Evolutionary conservation across 1,139 yeast species (phyloP).

Genomic region (Saccharomyces hybrid): DNA sequence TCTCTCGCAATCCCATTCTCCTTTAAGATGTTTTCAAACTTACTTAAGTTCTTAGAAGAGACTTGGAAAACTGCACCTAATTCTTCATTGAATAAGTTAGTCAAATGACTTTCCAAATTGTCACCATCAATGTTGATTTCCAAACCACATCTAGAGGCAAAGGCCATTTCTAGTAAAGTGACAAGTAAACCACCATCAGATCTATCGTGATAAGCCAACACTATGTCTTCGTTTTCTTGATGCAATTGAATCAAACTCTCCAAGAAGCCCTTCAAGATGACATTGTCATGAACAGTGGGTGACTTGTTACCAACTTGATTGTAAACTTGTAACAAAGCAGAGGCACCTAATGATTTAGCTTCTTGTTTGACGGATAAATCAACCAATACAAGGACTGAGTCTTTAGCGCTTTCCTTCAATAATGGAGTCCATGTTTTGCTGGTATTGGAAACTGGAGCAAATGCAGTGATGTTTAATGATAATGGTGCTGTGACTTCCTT

Average conservation of each 20-base stretch:
- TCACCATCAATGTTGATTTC: slow-evolving; percentile 35
- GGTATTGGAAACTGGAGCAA: slow-evolving; percentile 79
- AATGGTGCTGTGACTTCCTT: slow-evolving; percentile 93
- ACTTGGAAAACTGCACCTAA: slow-evolving; percentile 96
- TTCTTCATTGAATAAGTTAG: slow-evolving; percentile 82
- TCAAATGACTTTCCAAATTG: slow-evolving; percentile 35
- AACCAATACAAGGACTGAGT: slow-evolving; percentile 65
- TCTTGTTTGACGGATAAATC: slow-evolving; percentile 60
- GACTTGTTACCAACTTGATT: slow-evolving; percentile 74
- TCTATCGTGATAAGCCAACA: slow-evolving; percentile 89
- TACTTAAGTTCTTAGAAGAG: slow-evolving; percentile 42
- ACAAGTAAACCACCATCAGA: slow-evolving; percentile 95
- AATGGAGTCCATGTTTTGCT: slow-evolving; percentile 95
- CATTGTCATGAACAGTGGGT: slow-evolving; percentile 74
- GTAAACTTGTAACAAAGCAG: slow-evolving; percentile 92
- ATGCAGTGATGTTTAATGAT: slow-evolving; percentile 87
- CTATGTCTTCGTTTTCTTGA: slow-evolving; percentile 41
- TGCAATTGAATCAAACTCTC: slow-evolving; percentile 66
- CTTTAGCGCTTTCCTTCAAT: slow-evolving; percentile 44
- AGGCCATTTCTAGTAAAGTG: slow-evolving; percentile 90
- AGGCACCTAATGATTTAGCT: slow-evolving; percentile 72
- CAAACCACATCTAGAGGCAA: slow-evolving; percentile 88
- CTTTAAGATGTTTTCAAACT: slow-evolving; percentile 49
- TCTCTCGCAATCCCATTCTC: slow-evolving; percentile 52
- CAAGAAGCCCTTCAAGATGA: slow-evolving; percentile 60